Base-by-base conservation (phyloP, 192 early-diverging fungal genomes). In the Nowakowskiella sp. region DNA sequence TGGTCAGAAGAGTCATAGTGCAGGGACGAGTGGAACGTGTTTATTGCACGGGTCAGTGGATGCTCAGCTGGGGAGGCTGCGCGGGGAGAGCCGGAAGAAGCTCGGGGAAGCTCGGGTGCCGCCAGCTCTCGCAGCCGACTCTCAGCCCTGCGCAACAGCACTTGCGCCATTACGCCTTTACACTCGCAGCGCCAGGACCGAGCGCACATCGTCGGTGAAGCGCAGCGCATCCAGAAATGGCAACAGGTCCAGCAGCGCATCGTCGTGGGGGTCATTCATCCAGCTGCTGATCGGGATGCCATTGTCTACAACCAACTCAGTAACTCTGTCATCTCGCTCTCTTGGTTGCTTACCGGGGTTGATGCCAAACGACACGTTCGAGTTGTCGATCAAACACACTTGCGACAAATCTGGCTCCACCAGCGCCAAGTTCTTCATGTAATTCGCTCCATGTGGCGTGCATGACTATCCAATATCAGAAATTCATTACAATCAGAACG, bases 201-300 rank as follows among this genome's bases (percentile, higher is more conserved):
- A 83, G 42, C 91, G 72, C 9, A 93, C 87, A 68, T 94, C 91
- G 39, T 89, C 81, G 2, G 80, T 76, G 58, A 89, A 94, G 27
- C 91, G 69, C 51, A 94, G 62, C 4, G 89, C 88, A 57, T 94
- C 91, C 55, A 94, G 59, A 54, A 94, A 87, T 3, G 89, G 91
- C 6, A 94, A 66, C 42, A 94, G 66, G 56, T 94, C 87, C 52
- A 94, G 71, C 29, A 94, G 64, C 3, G 80, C 84, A 57, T 91
- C 86, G 52, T 94, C 91, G 26, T 77, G 71, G 39, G 77, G 65
- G 57, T 89, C 82, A 56, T 61, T 72, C 30, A 87, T 84, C 91
- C 91, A 94, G n/a, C 72, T 80, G 51, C 86, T 77, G 33, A 92
- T 88, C 26, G 91, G 88, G 47, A 94, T 89, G 21, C 85, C 89